These are phyloP conservation scores for Tolypocladium capitatum DNA, from an alignment of 2,329 filamentous ascomycete species.

Conservation along the genomic window DNA sequence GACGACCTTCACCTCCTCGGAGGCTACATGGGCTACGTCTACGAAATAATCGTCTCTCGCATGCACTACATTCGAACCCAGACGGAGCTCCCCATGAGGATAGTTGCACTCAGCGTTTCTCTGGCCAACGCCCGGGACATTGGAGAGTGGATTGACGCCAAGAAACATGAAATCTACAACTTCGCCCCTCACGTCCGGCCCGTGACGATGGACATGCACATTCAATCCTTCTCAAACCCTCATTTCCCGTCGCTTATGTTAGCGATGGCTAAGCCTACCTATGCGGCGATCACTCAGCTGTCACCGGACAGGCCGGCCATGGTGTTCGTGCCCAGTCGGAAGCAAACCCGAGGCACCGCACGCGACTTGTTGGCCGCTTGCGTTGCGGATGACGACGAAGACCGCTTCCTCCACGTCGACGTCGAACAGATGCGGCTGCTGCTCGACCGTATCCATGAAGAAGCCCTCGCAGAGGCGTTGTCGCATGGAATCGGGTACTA, in stretches of 20 bases:
- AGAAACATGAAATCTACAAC: constrained; percentile 97
- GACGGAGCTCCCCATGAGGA: constrained; percentile 70
- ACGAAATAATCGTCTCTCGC: constrained; percentile 92
- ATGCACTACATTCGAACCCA: constrained; percentile 94
- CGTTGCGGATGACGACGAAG: constrained; percentile 78
- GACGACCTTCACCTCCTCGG: constrained; percentile 93
- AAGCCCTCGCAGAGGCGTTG: constrained; percentile 74
- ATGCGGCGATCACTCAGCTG: constrained; percentile 75
- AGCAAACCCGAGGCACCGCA: constrained; percentile 80
- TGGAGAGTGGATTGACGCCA: constrained; percentile 95
- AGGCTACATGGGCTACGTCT: constrained; percentile 73
- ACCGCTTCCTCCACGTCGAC: constrained; percentile 81
- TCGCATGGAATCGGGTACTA: constrained; percentile 95
- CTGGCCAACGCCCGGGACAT: constrained; percentile 87
- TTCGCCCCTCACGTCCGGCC: constrained; percentile 88
- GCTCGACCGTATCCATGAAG: constrained; percentile 72
- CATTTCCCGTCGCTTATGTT: constrained; percentile 98
- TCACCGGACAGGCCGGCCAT: constrained; percentile 82
- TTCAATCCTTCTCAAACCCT: constrained; percentile 89
- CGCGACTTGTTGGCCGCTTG: constrained; percentile 80
- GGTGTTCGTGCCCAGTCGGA: constrained; percentile 83
- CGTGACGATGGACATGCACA: constrained; percentile 80
- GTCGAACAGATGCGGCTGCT: constrained; percentile 71
- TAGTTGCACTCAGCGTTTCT: constrained; percentile 82
- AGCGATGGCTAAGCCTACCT: constrained; percentile 92